Evolutionary conservation across 257 asterid species (phyloP).

Genomic region (Solanum sitiens): DNA sequence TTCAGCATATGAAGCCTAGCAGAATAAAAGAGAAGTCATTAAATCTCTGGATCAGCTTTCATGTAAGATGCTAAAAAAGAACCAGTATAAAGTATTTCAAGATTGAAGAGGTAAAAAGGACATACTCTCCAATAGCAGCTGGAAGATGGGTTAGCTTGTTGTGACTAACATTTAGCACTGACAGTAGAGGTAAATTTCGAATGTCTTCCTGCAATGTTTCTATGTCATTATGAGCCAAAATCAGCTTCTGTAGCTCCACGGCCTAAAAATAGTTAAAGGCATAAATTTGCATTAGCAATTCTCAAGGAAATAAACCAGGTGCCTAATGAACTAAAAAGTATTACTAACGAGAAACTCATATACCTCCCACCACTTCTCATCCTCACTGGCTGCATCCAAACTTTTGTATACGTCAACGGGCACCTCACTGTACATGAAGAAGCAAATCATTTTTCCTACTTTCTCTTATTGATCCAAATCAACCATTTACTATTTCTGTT

Average conservation of each 20-base stretch:
- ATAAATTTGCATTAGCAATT: neutral
- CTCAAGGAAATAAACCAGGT: neutral
- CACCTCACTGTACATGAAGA: conserved; percentile 50
- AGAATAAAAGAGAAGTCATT: neutral
- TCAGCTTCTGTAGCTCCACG: conserved; percentile 91
- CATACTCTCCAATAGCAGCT: conserved; percentile 89
- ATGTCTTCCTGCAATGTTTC: conserved; percentile 72
- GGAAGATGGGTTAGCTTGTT: conserved; percentile 80
- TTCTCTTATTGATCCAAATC: neutral
- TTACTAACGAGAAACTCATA: neutral
- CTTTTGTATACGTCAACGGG: conserved; percentile 77
- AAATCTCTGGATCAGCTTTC: neutral
- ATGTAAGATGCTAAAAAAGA: neutral
- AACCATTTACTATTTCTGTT: neutral
- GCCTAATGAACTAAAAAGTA: neutral
- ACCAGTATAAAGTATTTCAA: neutral
- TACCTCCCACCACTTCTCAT: conserved; percentile 99
- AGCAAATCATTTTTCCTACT: neutral
- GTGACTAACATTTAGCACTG: conserved; percentile 71
- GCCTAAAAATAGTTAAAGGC: conserved; percentile 31
- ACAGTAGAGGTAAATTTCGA: conserved; percentile 55
- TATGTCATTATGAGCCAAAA: conserved; percentile 81
- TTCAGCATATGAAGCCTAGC: conserved; percentile 75
- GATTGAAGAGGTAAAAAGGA: neutral
- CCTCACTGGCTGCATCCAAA: conserved; percentile 67